A percentile compares a stretch with the other conserved stretches of the same genome.
Evolutionary conservation across 176 grass and related monocot species (phyloP).

Genomic region (Rhynchospora breviuscula): DNA sequence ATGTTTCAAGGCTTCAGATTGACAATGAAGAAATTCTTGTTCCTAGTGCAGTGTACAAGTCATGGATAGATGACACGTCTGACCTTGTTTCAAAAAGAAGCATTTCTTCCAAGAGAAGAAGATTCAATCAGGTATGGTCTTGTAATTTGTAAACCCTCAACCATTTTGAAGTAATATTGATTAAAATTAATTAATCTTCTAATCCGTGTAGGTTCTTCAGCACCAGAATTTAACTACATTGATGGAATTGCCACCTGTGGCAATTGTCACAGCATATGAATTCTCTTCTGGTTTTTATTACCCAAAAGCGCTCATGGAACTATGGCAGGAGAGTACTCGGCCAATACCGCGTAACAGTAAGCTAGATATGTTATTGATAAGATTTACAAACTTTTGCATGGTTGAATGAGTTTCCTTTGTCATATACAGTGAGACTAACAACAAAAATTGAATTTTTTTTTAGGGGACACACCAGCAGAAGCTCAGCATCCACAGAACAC

Average conservation of each 20-base stretch:
- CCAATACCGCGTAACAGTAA: conserved; percentile 11
- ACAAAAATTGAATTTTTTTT: conserved; percentile 19
- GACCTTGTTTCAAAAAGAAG: conserved; percentile 56
- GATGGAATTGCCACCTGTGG: conserved; percentile 54
- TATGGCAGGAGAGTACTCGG: conserved; percentile 55
- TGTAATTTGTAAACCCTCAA: neutral
- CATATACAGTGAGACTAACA: conserved; percentile 3
- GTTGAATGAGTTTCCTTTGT: neutral
- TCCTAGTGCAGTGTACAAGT: conserved; percentile 60
- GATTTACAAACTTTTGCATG: neutral
- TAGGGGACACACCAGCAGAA: conserved; percentile 33
- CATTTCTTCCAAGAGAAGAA: conserved; percentile 48
- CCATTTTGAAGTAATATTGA: neutral
- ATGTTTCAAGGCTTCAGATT: conserved; percentile 6
- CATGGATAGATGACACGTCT: conserved; percentile 74
- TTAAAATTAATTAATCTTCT: neutral
- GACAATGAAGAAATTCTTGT: conserved; percentile 62
- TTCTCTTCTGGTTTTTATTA: conserved; percentile 48
- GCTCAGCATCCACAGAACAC: conserved; percentile 38
- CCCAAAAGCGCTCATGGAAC: conserved; percentile 51
- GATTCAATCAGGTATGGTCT: conserved; percentile 50
- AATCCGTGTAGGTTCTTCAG: neutral
- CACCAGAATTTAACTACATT: conserved; percentile 28
- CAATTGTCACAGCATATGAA: conserved; percentile 42
- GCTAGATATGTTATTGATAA: neutral